phyloP scores from a whole-genome alignment of 768 basidiomycete genomes.

The Suillus americanus region DNA sequence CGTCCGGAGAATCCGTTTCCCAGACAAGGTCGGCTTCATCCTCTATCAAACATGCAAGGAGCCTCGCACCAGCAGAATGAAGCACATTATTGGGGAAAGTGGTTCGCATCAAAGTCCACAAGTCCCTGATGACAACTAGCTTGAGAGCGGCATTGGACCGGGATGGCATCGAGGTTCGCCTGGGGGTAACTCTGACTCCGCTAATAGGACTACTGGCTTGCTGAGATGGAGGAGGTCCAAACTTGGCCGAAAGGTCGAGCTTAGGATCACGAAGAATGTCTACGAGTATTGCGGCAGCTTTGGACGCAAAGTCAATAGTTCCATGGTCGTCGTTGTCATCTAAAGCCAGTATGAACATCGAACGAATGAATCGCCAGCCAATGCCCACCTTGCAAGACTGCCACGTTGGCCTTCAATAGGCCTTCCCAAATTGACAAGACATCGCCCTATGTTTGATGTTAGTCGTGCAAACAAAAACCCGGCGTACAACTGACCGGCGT shows the following conservation, averaged over 20 bases:
- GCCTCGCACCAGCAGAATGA: slow-evolving; percentile 39
- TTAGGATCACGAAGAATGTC: slow-evolving; percentile 48
- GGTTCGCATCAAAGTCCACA: slow-evolving; percentile 52
- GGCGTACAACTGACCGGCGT: slow-evolving; percentile 48
- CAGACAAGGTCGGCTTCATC: slow-evolving; percentile 45
- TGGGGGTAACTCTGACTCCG: slow-evolving; percentile 4
- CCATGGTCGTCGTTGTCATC: slow-evolving; percentile 44
- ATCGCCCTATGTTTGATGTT: slow-evolving; percentile 36
- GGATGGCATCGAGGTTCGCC: slow-evolving; percentile 8
- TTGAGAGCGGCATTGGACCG: slow-evolving; percentile 51
- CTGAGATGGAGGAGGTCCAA: slow-evolving; percentile 15
- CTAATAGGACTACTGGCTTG: slow-evolving; percentile 9
- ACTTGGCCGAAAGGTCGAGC: slow-evolving; percentile 41
- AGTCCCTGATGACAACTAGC: slow-evolving; percentile 53
- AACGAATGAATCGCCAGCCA: not conserved
- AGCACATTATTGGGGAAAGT: slow-evolving; percentile 45
- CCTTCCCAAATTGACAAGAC: slow-evolving; percentile 58
- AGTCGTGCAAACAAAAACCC: slow-evolving; percentile 6
- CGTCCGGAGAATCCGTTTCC: slow-evolving; percentile 41
- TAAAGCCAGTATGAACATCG: slow-evolving; percentile 22
- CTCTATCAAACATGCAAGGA: slow-evolving; percentile 51
- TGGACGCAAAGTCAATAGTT: slow-evolving; percentile 38
- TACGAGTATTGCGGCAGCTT: slow-evolving; percentile 42
- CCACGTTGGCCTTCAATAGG: slow-evolving; percentile 50
- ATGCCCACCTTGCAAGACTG: slow-evolving; percentile 44